Evolutionary conservation across 306 rosid genomes (phyloP).

Genomic region (Fagus sylvatica): DNA sequence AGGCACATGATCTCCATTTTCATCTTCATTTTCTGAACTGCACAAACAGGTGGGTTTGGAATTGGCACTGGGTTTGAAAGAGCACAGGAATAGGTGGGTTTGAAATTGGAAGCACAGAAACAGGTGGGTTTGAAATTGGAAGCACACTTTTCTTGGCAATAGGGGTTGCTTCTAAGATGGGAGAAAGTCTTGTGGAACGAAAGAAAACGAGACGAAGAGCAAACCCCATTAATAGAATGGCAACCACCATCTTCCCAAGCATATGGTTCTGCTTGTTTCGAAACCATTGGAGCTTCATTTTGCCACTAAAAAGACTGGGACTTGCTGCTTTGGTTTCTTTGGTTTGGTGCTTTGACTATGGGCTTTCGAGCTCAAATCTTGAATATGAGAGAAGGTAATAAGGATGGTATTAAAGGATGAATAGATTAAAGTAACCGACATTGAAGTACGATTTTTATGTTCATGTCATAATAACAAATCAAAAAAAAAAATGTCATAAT

Average conservation of each 20-base stretch:
- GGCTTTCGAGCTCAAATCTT: not conserved
- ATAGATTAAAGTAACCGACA: not conserved
- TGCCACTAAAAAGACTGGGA: not conserved
- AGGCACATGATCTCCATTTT: too few relatives aligned
- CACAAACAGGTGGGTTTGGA: not conserved
- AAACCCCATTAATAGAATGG: constrained; percentile 54
- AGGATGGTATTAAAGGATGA: not conserved
- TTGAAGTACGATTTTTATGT: not conserved
- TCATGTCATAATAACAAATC: too few relatives aligned
- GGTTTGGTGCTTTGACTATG: too few relatives aligned
- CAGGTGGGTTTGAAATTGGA: constrained; percentile 4
- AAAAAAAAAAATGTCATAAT: too few relatives aligned
- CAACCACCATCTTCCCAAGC: constrained; percentile 45
- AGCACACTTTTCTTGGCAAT: constrained; percentile 37
- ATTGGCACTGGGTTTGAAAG: too few relatives aligned
- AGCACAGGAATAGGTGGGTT: not conserved
- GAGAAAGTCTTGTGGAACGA: constrained; percentile 43
- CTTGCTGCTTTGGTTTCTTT: not conserved
- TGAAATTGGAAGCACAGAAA: not conserved
- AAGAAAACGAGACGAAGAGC: constrained; percentile 63
- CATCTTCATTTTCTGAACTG: not conserved
- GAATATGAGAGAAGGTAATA: not conserved
- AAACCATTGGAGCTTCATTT: constrained; percentile 50
- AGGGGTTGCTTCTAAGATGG: constrained; percentile 49
- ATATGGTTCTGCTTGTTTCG: constrained; percentile 43